Conservation (phyloP, 1,284 basidiomycete species). For the Malassezia arunalokei region DNA sequence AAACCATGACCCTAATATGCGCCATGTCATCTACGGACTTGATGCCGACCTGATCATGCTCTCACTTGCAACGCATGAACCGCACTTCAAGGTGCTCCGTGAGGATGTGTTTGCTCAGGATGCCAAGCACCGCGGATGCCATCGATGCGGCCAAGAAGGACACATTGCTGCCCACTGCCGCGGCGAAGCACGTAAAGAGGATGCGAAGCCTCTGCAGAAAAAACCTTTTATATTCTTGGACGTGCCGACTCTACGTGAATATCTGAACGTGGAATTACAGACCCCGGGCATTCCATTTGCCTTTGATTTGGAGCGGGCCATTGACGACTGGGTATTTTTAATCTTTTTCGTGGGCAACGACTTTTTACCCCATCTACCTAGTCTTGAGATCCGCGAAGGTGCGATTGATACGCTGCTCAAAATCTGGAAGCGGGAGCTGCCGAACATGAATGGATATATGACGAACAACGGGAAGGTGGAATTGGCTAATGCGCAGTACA, state of each 20-base stretch:
- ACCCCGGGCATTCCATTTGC: conserved; percentile 65
- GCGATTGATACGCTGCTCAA: conserved; percentile 90
- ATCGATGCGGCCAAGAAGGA: conserved; percentile 81
- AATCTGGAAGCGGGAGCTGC: conserved; percentile 87
- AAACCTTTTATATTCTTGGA: conserved; percentile 99
- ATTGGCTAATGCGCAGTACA: conserved; percentile 73
- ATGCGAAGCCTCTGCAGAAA: conserved; percentile 48
- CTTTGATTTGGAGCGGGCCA: conserved; percentile 90
- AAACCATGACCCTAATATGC: conserved; percentile 84
- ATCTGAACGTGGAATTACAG: conserved; percentile 87
- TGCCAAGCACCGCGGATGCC: conserved; percentile 55
- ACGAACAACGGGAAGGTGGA: conserved; percentile 87
- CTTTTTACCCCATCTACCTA: conserved; percentile 94
- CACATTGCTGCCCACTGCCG: conserved; percentile 88
- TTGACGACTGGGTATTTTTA: conserved; percentile 98
- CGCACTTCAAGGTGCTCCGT: conserved; percentile 87
- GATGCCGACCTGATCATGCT: conserved; percentile 99
- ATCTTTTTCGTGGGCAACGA: conserved; percentile 99
- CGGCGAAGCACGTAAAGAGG: conserved; percentile 19
- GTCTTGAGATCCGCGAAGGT: conserved; percentile 95
- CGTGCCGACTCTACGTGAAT: conserved; percentile 86
- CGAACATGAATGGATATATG: conserved; percentile 89
- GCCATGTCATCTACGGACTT: conserved; percentile 92
- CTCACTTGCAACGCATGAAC: conserved; percentile 92
- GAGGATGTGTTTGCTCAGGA: conserved; percentile 88